phyloP scores from a whole-genome alignment of 2,329 filamentous ascomycete species.

The Colletotrichum tamarilloi region DNA sequence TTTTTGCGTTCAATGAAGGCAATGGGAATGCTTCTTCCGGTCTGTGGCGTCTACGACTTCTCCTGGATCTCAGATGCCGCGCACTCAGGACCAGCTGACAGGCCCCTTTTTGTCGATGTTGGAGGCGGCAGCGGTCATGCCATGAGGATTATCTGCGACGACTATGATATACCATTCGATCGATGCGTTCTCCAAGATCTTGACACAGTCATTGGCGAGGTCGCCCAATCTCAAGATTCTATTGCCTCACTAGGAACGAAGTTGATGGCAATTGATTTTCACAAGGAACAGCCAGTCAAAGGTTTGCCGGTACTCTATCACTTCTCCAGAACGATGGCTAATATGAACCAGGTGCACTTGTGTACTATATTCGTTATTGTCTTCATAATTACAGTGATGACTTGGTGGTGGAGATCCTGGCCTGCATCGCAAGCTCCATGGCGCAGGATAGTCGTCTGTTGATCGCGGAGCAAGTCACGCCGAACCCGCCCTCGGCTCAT shows the following conservation, averaged over 20 bases:
- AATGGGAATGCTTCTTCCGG: neutral
- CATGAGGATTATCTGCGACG: conserved; percentile 17
- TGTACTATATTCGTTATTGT: conserved; percentile 49
- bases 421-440: neutral
- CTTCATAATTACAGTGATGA: conserved; percentile 51
- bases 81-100: conserved; percentile 4
- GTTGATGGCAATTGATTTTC: conserved; percentile 35
- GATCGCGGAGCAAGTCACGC: neutral
- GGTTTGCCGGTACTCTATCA: conserved; percentile 9
- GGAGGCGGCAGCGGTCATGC: conserved; percentile 46
- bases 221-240: neutral
- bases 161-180: neutral
- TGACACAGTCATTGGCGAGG: conserved; percentile 31
- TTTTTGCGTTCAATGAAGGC: conserved; percentile 39
- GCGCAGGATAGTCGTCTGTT: neutral
- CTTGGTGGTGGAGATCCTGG: conserved; percentile 43
- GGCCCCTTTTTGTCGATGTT: conserved; percentile 47
- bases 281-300: conserved; percentile 37
- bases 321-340: neutral
- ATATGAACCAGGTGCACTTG: conserved; percentile 42
- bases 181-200: conserved; percentile 37
- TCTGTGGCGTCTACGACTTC: conserved; percentile 41
- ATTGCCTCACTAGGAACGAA: neutral
- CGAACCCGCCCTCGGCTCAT: neutral
- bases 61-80: conserved; percentile 40